phyloP scores from a whole-genome alignment of 2,329 filamentous ascomycete genomes.

The Diplodia seriata region DNA sequence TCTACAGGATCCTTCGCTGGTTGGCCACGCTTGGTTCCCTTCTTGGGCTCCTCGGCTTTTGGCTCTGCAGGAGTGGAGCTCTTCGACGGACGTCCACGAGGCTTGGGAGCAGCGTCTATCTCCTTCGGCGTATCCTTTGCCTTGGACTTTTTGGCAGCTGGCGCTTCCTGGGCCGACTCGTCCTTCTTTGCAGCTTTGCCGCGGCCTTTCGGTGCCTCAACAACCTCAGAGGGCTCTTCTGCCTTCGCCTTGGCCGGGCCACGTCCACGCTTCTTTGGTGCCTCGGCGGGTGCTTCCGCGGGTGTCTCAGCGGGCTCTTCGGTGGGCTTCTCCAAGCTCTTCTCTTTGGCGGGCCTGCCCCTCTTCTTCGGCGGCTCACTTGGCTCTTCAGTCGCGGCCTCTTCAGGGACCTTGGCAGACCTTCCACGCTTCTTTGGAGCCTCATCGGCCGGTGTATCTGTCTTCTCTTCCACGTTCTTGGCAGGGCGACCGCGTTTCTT shows the following conservation, averaged over 20 bases:
- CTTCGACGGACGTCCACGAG: slow-evolving; percentile 14
- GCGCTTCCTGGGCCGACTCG: neutral
- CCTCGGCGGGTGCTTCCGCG: neutral
- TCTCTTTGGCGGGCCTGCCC: slow-evolving; percentile 26
- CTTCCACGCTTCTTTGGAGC: slow-evolving; percentile 26
- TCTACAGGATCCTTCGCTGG: slow-evolving; percentile 14
- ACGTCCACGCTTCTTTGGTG: slow-evolving; percentile 33
- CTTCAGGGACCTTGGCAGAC: slow-evolving; percentile 29
- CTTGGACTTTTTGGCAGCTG: slow-evolving; percentile 1
- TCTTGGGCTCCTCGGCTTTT: slow-evolving; percentile 7
- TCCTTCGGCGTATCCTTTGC: neutral
- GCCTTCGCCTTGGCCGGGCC: slow-evolving; percentile 18
- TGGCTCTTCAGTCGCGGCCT: slow-evolving; percentile 6
- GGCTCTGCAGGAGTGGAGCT: neutral
- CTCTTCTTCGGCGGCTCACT: slow-evolving; percentile 32
- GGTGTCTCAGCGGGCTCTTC: slow-evolving; percentile 2
- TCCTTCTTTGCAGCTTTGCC: slow-evolving; percentile 14
- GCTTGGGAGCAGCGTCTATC: slow-evolving; percentile 10
- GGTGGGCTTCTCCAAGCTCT: slow-evolving; percentile 31
- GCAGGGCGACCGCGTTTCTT: slow-evolving; percentile 29
- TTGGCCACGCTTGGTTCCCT: slow-evolving; percentile 13
- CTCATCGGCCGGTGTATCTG: neutral
- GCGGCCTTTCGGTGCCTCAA: slow-evolving; percentile 35
- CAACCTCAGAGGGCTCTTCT: slow-evolving; percentile 21
- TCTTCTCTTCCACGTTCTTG: slow-evolving; percentile 1